A percentile compares a stretch with the other conserved stretches of the same genome.
These are phyloP conservation scores for Globisporangium yorkense DNA, from an alignment of 352 stramenopile species.

Conservation along the genomic window DNA sequence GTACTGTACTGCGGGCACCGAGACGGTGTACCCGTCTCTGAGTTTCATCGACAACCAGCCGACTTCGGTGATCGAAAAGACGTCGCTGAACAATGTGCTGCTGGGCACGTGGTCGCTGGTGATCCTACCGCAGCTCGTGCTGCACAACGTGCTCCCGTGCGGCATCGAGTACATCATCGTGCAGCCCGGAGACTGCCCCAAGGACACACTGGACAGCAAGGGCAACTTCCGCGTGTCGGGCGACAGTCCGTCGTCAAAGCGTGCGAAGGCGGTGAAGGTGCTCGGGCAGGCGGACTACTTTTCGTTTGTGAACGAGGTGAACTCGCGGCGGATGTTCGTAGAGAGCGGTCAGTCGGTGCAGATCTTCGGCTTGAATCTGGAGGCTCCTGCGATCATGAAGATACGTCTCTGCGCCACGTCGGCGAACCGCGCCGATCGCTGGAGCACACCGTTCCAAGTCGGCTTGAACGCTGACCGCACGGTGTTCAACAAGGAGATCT, in stretches of 20 bases:
- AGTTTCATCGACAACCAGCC: conserved; percentile 80
- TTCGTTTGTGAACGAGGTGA: conserved; percentile 69
- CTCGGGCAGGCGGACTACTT: conserved; percentile 65
- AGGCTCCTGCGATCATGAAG: conserved; percentile 64
- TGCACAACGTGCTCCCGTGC: conserved; percentile 81
- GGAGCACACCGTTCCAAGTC: conserved; percentile 62
- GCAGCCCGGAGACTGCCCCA: conserved; percentile 63
- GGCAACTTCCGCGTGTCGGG: conserved; percentile 41
- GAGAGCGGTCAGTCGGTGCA: conserved; percentile 79
- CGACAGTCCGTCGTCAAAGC: conserved; percentile 31
- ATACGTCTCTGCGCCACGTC: conserved; percentile 63
- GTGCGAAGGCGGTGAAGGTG: conserved; percentile 35
- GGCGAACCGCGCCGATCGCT: conserved; percentile 34
- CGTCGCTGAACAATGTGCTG: conserved; percentile 48
- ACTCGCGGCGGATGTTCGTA: conserved; percentile 62
- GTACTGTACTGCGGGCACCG: conserved; percentile 42
- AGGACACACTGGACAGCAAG: conserved; percentile 48
- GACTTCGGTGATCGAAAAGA: conserved; percentile 68
- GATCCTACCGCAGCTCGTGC: conserved; percentile 73
- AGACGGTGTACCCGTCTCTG: conserved; percentile 63
- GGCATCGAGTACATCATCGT: conserved; percentile 83
- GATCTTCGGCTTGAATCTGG: conserved; percentile 74
- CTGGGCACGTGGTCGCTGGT: conserved; percentile 71
- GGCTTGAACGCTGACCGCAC: conserved; percentile 41
- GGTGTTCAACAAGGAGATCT: conserved; percentile 43